Conservation (phyloP, 306 rosid genomes). For the Citrullus colocynthis region DNA sequence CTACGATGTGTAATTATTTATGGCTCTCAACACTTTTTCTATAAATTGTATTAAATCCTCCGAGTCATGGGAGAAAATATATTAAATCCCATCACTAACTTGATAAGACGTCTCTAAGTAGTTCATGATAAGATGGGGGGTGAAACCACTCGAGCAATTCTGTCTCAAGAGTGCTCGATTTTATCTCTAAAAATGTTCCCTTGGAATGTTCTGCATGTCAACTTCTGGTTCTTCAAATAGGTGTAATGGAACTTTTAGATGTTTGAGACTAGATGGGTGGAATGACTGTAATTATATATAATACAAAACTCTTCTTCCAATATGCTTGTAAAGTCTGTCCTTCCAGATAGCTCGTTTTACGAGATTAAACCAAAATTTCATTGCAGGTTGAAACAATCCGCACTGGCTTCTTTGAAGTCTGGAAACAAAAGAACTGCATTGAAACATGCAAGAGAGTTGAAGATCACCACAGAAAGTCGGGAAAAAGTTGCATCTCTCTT, state of each 20-base stretch:
- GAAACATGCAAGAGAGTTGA: conserved; percentile 70
- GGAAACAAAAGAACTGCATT: conserved; percentile 64
- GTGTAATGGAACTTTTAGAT: neutral
- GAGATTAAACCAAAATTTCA: neutral
- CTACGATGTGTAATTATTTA: conserved; percentile 37
- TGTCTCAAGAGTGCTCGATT: neutral
- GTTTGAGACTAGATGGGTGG: neutral
- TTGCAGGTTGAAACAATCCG: conserved; percentile 59
- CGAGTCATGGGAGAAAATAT: neutral
- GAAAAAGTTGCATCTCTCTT: conserved; percentile 63
- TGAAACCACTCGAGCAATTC: neutral
- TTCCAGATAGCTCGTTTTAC: neutral
- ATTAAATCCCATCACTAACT: neutral
- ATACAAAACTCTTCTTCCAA: neutral
- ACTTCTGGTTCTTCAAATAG: neutral
- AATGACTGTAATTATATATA: neutral
- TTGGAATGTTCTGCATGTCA: neutral
- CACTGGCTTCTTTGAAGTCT: conserved; percentile 54
- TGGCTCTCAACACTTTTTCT: conserved; percentile 2
- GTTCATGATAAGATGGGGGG: neutral
- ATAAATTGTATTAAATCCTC: neutral
- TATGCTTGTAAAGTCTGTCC: neutral
- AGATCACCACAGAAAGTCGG: conserved; percentile 45
- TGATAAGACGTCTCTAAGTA: neutral
- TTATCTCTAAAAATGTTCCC: neutral